A percentile compares a stretch with the other conserved stretches of the same genome.
Evolutionary conservation across 129 eudicot genomes (phyloP).

Genomic region (Oenanthe sinensis): DNA sequence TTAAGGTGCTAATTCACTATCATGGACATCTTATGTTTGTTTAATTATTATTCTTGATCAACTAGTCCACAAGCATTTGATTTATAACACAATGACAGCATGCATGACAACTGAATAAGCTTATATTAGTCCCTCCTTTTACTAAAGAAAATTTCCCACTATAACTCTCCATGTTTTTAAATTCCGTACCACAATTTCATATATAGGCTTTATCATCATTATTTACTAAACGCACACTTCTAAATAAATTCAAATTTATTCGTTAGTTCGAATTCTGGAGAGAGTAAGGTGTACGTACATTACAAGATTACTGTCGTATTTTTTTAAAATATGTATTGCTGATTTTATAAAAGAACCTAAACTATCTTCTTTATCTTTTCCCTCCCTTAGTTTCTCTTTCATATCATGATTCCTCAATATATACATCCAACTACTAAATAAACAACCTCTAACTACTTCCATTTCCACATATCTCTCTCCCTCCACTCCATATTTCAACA

Average conservation of each 20-base stretch:
- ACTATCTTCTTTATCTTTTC: conserved; percentile 15
- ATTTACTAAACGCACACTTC: neutral
- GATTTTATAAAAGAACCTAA: neutral
- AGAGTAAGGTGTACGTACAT: neutral
- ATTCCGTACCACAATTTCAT: neutral
- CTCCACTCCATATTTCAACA: neutral
- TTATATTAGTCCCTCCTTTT: neutral
- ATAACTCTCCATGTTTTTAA: neutral
- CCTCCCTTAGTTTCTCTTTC: conserved; percentile 2
- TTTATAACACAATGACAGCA: neutral
- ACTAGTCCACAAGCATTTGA: neutral
- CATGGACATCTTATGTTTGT: neutral
- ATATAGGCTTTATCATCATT: neutral
- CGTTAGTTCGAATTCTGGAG: neutral
- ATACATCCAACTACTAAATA: conserved; percentile 9
- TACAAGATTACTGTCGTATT: no score
- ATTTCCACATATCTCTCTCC: neutral
- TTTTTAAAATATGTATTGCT: neutral
- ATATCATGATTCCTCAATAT: conserved; percentile 13
- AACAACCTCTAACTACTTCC: neutral
- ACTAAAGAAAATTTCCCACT: neutral
- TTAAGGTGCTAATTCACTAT: conserved; percentile 5
- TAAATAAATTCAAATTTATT: neutral
- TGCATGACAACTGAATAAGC: neutral
- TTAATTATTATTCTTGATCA: neutral